Base-by-base conservation (phyloP, 371 early-diverging fungal genomes). In the Mortierella sp. region DNA sequence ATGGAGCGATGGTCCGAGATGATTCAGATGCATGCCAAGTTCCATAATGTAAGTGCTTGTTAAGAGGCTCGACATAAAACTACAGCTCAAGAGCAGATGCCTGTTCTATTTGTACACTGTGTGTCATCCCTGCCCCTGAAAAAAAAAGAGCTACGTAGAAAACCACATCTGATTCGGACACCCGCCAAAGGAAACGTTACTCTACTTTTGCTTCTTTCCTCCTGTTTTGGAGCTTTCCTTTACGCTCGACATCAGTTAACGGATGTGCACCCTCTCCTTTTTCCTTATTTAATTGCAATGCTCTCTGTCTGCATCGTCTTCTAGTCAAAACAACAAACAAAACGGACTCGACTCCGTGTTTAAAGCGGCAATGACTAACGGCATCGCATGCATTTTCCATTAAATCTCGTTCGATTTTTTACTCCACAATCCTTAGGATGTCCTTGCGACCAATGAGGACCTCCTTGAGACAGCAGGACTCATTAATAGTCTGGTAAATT, bases 381-480 rank as follows among this genome's bases (percentile, higher is more conserved):
- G 21, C 59, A 24, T 19, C 14, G 28, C 32, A 19, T 28, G 23
- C 23, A 15, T 21, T 23, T 21, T 34, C 23, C 17, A 23, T 34
- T 54, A 23, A 8, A 42, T 21, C 50, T 41, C 14, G 21, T 34
- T 4, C 37, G 31, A 31, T 57, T 51, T 34, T 57, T 56, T 37
- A 43, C 11, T 56, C 34, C n/a, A n/a, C n/a, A n/a, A n/a, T 24
- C 26, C 26, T 26, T 65, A 72, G 72, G 66, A 72, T 32, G 21
- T 62, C 31, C 39, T 49, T 11, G 43, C 72, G 28, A 44, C 56
- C 11, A 62, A 53, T 31, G 72, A 72, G 9, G 55, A 72, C 67
- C 67, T 72, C 67, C 72, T 57, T 49, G 72, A 66, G 63, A 48
- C 56, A 31, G 72, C 63, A 27, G 55, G 50, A 32, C 50, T 72